phyloP scores from a whole-genome alignment of 352 stramenopile species.

The Globisporangium cederbergense region DNA sequence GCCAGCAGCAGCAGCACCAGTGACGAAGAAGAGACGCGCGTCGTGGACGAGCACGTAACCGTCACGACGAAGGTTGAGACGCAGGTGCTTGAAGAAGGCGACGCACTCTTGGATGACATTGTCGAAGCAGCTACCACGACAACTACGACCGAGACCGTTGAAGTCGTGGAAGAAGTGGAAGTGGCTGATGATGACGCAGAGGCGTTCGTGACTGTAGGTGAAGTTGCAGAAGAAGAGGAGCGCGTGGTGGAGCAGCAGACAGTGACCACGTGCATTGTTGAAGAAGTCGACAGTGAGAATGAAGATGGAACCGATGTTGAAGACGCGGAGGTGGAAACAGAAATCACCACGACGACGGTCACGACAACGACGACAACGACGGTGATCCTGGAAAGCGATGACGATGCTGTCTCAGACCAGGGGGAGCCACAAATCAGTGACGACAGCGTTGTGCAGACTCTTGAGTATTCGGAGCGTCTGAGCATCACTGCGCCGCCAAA shows the following conservation, averaged over 20 bases:
- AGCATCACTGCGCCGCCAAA: background rate
- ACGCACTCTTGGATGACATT: background rate
- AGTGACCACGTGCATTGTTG: background rate
- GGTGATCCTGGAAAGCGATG: background rate
- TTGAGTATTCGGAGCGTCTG: too few relatives aligned
- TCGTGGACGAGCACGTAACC: background rate
- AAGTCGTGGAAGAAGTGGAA: background rate
- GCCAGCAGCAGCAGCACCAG: background rate
- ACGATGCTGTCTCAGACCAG: background rate
- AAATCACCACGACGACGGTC: background rate
- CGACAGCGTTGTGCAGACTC: background rate
- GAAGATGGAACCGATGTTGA: background rate
- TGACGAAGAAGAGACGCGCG: background rate
- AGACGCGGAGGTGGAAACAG: background rate
- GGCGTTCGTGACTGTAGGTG: background rate
- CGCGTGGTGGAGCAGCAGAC: background rate
- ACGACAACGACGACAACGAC: constrained; percentile 1
- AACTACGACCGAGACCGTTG: background rate
- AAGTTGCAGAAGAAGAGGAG: background rate
- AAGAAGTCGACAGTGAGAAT: background rate
- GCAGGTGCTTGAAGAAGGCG: background rate
- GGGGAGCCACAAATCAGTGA: background rate
- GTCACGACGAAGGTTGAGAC: background rate
- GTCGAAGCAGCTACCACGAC: background rate
- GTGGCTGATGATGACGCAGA: background rate